A percentile compares a stretch with the other conserved stretches of the same genome.
Conservation (phyloP, 139 green algal genomes). For the Ettlia oleoabundans region DNA sequence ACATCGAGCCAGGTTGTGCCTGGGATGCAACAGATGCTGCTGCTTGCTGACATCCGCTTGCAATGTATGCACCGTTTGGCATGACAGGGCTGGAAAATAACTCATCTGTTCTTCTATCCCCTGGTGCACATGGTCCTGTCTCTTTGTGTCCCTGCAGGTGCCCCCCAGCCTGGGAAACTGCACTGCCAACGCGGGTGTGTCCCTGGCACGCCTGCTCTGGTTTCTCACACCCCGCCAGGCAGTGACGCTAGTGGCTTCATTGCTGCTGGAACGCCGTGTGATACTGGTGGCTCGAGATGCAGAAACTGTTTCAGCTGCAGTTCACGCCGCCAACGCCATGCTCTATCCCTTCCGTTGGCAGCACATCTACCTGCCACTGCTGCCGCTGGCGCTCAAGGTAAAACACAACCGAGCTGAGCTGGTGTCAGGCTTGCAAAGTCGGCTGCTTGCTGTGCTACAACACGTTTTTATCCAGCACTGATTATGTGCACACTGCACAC, state of each 20-base stretch:
- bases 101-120: too few species aligned
- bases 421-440: neutral
- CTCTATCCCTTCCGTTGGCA: conserved; percentile 85
- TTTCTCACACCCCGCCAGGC: conserved; percentile 59
- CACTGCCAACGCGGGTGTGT: conserved; percentile 62
- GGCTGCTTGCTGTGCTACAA: neutral
- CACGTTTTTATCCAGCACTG: neutral
- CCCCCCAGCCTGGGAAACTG: conserved; percentile 70
- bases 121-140: too few species aligned
- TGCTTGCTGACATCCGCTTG: too few species aligned
- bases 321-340: conserved; percentile 74
- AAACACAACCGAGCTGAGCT: neutral
- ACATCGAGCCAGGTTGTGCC: too few species aligned
- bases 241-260: conserved; percentile 67
- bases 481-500: too few species aligned
- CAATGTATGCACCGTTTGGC: too few species aligned
- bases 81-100: too few species aligned
- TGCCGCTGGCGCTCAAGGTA: conserved; percentile 64
- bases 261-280: conserved; percentile 82
- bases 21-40: too few species aligned
- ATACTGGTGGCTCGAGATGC: conserved; percentile 66
- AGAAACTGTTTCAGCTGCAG: conserved; percentile 70
- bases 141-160: conserved; percentile 51
- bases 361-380: conserved; percentile 83
- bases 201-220: conserved; percentile 76